phyloP scores from a whole-genome alignment of 75 land plant genomes.

The Adiantum capillusveneris region DNA sequence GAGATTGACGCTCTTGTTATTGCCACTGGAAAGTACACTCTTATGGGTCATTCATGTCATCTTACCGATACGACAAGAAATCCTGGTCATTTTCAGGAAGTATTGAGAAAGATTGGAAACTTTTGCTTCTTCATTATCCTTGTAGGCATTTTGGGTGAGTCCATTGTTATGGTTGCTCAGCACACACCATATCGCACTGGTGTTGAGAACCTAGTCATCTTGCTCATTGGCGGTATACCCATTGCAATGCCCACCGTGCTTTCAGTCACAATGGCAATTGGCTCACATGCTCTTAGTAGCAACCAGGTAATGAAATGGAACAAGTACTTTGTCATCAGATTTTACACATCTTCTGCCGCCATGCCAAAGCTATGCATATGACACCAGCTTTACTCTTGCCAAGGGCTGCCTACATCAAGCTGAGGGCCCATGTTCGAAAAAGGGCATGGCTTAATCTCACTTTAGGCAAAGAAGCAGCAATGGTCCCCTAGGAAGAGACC shows the following conservation, averaged over 20 bases:
- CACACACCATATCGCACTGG: conserved; percentile 21
- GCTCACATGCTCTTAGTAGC: conserved; percentile 17
- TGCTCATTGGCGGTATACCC: conserved; percentile 36
- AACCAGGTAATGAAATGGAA: background rate
- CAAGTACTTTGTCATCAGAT: background rate
- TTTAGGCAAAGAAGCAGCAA: no score
- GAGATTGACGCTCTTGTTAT: conserved; percentile 35
- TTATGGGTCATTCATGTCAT: conserved; percentile 29
- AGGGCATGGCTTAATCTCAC: no score
- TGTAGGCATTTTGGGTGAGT: conserved; percentile 22
- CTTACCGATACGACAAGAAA: conserved; percentile 26
- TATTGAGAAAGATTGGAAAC: conserved; percentile 26
- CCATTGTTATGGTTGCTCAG: conserved; percentile 26
- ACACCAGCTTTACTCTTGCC: no score
- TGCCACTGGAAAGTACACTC: conserved; percentile 26
- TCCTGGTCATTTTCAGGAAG: conserved; percentile 35
- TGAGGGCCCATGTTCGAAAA: no score
- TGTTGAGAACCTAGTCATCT: conserved; percentile 20
- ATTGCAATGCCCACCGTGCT: conserved; percentile 41
- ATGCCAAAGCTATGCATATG: no score
- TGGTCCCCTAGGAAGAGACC: no score
- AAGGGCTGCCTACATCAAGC: no score
- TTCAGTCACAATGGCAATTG: conserved; percentile 36
- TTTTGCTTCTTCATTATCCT: conserved; percentile 24
- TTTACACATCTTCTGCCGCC: background rate